Conservation (phyloP, 2,329 filamentous ascomycete genomes). For the Nannizzia gypsea region DNA sequence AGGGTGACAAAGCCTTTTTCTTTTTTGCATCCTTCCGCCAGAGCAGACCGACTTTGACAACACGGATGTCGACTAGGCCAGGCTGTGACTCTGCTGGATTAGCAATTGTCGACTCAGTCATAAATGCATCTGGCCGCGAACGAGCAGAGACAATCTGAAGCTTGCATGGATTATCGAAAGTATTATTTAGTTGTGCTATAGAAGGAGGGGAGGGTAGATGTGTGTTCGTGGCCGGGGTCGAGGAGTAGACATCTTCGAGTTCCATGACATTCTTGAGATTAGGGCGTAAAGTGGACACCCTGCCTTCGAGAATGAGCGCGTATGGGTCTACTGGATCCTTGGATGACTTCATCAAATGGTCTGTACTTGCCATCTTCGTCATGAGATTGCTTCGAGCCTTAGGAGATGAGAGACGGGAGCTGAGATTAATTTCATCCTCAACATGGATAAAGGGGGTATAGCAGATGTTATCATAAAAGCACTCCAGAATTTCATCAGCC, state of each 20-base stretch:
- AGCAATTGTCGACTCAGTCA: slow-evolving; percentile 70
- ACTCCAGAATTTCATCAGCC: slow-evolving; percentile 84
- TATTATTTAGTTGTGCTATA: slow-evolving; percentile 68
- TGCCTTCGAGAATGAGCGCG: slow-evolving; percentile 81
- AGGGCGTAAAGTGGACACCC: slow-evolving; percentile 69
- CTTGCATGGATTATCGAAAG: slow-evolving; percentile 82
- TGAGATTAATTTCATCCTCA: slow-evolving; percentile 69
- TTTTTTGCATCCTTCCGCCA: slow-evolving; percentile 94
- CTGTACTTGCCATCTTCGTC: slow-evolving; percentile 53
- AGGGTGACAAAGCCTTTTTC: slow-evolving; percentile 85
- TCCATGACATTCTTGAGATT: slow-evolving; percentile 86
- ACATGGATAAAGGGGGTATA: slow-evolving; percentile 98
- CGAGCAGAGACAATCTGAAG: slow-evolving; percentile 90
- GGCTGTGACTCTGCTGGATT: slow-evolving; percentile 80
- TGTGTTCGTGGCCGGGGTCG: slow-evolving; percentile 61
- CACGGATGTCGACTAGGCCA: slow-evolving; percentile 91
- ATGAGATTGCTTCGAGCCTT: slow-evolving; percentile 57
- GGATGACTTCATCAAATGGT: slow-evolving; percentile 51
- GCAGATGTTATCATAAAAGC: slow-evolving; percentile 96
- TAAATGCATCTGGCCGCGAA: slow-evolving; percentile 89
- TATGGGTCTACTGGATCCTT: slow-evolving; percentile 93
- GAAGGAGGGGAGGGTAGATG: slow-evolving; percentile 43
- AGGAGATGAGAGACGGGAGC: slow-evolving; percentile 57
- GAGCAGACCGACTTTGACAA: slow-evolving; percentile 86
- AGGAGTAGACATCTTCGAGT: slow-evolving; percentile 82